These are phyloP conservation scores for Purpureocillium lavendulum DNA, from an alignment of 2,329 filamentous ascomycete genomes.

Conservation along the genomic window DNA sequence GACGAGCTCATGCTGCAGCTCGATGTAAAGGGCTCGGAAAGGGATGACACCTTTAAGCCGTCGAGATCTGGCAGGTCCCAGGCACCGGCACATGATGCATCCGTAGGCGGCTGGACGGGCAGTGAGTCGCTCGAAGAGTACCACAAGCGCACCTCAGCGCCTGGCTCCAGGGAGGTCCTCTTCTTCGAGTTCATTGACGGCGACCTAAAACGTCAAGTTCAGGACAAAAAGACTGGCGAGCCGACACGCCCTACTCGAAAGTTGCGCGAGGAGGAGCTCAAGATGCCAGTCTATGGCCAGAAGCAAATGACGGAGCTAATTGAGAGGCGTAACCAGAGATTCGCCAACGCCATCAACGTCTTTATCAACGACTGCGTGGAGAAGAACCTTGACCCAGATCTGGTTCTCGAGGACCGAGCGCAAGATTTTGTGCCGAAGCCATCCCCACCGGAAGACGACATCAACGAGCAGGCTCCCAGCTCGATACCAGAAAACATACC, in stretches of 20 bases:
- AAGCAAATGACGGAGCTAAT: conserved; percentile 87
- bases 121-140: conserved; percentile 29
- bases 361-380: conserved; percentile 70
- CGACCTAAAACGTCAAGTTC: conserved; percentile 75
- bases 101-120: conserved; percentile 48
- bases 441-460: conserved; percentile 29
- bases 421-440: conserved; percentile 55
- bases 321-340: conserved; percentile 81
- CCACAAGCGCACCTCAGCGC: conserved; percentile 4
- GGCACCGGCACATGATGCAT: conserved; percentile 43
- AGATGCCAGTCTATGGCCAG: conserved; percentile 87
- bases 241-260: conserved; percentile 58
- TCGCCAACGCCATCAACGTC: conserved; percentile 63
- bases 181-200: conserved; percentile 91
- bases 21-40: conserved; percentile 61
- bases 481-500: conserved; percentile 66
- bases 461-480: conserved; percentile 22
- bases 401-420: conserved; percentile 50
- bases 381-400: conserved; percentile 57
- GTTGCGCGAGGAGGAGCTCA: conserved; percentile 69
- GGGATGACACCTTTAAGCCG: conserved; percentile 53
- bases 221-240: conserved; percentile 64
- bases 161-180: conserved; percentile 56
- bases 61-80: conserved; percentile 37
- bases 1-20: conserved; percentile 78